These are phyloP conservation scores for Talaromyces piceae DNA, from an alignment of 2,329 filamentous ascomycete species.

Conservation along the genomic window DNA sequence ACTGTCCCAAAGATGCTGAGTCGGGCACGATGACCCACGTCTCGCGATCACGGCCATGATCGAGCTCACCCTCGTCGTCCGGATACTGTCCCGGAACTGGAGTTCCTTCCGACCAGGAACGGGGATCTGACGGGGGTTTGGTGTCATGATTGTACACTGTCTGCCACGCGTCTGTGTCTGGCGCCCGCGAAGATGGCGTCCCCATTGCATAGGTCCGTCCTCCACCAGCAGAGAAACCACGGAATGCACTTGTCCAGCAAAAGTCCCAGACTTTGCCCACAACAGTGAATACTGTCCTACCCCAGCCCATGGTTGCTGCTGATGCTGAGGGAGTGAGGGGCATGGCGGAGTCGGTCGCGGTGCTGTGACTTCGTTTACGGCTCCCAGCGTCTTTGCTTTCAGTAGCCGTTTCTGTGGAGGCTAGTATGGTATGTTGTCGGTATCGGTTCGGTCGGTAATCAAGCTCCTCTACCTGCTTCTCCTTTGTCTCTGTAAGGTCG, in stretches of 20 bases:
- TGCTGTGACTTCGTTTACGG: constrained; percentile 11
- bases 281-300: constrained; percentile 34
- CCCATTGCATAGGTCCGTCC: constrained; percentile 57
- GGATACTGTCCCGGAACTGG: constrained; percentile 51
- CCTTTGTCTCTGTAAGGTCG: constrained; percentile 17
- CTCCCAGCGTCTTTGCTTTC: constrained; percentile 24
- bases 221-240: constrained; percentile 79
- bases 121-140: constrained; percentile 12
- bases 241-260: constrained; percentile 64
- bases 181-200: constrained; percentile 33
- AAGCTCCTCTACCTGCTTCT: constrained; percentile 21
- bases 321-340: constrained; percentile 14
- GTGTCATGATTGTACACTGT: constrained; percentile 23
- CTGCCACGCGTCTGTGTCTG: constrained; percentile 23
- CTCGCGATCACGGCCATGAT: constrained; percentile 32
- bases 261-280: constrained; percentile 73
- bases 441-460: constrained; percentile 39
- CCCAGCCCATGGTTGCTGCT: constrained; percentile 24
- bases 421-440: constrained; percentile 20
- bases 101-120: constrained; percentile 23
- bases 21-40: constrained; percentile 64
- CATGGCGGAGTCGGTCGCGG: constrained; percentile 8
- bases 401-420: constrained; percentile 22
- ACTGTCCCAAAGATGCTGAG: constrained; percentile 6
- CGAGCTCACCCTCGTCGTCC: constrained; percentile 23